These are phyloP conservation scores for Phanerodontia chrysosporium DNA, from an alignment of 768 basidiomycete species.

Conservation along the genomic window DNA sequence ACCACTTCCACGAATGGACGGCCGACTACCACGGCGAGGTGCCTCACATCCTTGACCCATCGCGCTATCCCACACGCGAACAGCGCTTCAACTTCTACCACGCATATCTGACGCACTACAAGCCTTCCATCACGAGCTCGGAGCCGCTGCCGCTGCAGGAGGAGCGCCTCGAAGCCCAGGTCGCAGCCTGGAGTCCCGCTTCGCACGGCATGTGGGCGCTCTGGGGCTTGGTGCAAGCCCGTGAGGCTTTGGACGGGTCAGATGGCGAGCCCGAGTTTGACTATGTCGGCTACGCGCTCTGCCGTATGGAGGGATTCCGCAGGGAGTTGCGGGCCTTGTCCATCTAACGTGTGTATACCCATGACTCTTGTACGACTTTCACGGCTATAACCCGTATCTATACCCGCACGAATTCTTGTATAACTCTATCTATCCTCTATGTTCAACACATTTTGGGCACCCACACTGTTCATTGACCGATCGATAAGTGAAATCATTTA, in stretches of 20 bases:
- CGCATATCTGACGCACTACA: conserved; percentile 67
- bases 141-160: conserved; percentile 41
- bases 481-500: conserved; percentile 27
- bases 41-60: conserved; percentile 61
- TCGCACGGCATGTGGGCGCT: conserved; percentile 91
- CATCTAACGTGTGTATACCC: background rate
- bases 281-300: conserved; percentile 77
- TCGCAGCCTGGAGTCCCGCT: conserved; percentile 84
- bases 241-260: conserved; percentile 60
- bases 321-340: conserved; percentile 39
- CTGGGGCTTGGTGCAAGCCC: conserved; percentile 92
- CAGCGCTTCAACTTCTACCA: conserved; percentile 82
- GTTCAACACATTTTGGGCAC: background rate
- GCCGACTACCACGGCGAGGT: conserved; percentile 76
- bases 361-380: background rate
- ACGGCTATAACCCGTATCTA: background rate
- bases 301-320: conserved; percentile 63
- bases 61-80: conserved; percentile 65
- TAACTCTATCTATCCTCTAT: background rate
- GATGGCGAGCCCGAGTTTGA: conserved; percentile 77
- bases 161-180: conserved; percentile 67
- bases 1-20: conserved; percentile 97
- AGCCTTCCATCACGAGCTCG: conserved; percentile 30
- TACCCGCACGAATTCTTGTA: background rate
- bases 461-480: background rate